These are phyloP conservation scores for Pyricularia sp. DNA, from an alignment of 2,329 filamentous ascomycete genomes.

Conservation along the genomic window DNA sequence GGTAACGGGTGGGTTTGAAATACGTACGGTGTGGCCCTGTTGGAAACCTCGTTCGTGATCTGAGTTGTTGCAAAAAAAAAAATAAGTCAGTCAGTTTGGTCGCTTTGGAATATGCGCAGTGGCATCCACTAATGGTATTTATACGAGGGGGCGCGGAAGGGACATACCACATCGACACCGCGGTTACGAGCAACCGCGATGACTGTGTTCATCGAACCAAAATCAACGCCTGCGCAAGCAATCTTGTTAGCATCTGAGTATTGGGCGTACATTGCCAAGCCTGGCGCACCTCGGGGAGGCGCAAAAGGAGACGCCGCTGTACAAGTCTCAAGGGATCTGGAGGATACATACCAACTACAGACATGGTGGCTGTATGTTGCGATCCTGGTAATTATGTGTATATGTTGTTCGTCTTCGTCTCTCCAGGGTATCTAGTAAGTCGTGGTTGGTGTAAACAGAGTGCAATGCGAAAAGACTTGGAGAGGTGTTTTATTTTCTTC, in stretches of 20 bases:
- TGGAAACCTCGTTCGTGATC: slow-evolving; percentile 99
- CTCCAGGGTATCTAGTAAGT: background rate
- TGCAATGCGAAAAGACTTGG: background rate
- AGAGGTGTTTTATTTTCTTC: background rate
- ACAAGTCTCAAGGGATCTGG: background rate
- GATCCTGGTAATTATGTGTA: background rate
- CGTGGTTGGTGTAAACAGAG: background rate
- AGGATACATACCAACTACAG: slow-evolving; percentile 6
- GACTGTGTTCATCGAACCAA: slow-evolving; percentile 94
- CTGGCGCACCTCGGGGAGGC: background rate
- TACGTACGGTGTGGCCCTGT: slow-evolving; percentile 90
- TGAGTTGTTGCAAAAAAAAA: background rate
- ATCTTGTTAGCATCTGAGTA: background rate
- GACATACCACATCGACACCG: slow-evolving; percentile 95
- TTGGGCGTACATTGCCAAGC: background rate
- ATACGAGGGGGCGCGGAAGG: slow-evolving; percentile 8
- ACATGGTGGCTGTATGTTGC: slow-evolving; percentile 6
- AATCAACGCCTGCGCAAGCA: slow-evolving; percentile 62
- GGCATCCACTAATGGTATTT: background rate
- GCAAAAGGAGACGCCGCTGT: background rate
- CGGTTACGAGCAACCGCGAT: slow-evolving; percentile 97
- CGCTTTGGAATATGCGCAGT: background rate
- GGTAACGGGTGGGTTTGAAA: slow-evolving; percentile 7
- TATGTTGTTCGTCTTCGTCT: background rate
- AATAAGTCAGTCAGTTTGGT: background rate